A percentile compares a stretch with the other conserved stretches of the same genome.
phyloP scores from a whole-genome alignment of 371 early-diverging fungal genomes.

The Vittaforma corneae region DNA sequence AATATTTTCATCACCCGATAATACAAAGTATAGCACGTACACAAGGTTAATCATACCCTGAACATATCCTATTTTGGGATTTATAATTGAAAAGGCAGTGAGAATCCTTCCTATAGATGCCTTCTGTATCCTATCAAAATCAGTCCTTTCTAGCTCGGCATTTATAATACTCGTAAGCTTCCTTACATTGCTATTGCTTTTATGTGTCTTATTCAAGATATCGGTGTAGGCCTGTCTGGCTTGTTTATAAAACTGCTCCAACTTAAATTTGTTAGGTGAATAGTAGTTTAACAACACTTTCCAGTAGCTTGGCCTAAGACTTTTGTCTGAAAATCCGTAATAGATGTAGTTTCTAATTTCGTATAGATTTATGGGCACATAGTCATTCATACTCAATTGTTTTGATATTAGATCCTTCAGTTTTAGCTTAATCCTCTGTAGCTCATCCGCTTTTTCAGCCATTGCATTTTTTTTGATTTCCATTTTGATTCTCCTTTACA shows the following conservation, averaged over 20 bases:
- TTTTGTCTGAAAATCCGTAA: conserved; percentile 38
- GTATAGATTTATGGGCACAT: conserved; percentile 23
- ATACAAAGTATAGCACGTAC: conserved; percentile 55
- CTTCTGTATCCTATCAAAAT: not conserved
- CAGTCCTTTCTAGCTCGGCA: conserved; percentile 33
- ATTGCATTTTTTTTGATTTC: too few species aligned
- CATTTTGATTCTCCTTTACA: too few species aligned
- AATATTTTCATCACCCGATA: conserved; percentile 25
- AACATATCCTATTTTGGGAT: conserved; percentile 56
- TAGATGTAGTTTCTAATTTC: conserved; percentile 51
- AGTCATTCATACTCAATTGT: conserved; percentile 38
- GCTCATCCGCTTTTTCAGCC: too few species aligned
- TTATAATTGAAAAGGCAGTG: conserved; percentile 38
- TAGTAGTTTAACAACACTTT: conserved; percentile 50
- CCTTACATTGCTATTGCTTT: not conserved
- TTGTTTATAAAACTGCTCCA: conserved; percentile 26
- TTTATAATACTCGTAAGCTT: conserved; percentile 4
- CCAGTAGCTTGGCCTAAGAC: conserved; percentile 51
- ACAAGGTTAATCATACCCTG: conserved; percentile 59
- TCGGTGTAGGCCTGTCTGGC: conserved; percentile 29
- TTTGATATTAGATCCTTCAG: conserved; percentile 28
- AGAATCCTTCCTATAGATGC: conserved; percentile 50
- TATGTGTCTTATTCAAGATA: conserved; percentile 29
- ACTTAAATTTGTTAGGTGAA: conserved; percentile 47
- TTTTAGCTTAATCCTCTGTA: conserved; percentile 1